Conservation (phyloP, 2,329 filamentous ascomycete genomes). For the Beauveria sp. region DNA sequence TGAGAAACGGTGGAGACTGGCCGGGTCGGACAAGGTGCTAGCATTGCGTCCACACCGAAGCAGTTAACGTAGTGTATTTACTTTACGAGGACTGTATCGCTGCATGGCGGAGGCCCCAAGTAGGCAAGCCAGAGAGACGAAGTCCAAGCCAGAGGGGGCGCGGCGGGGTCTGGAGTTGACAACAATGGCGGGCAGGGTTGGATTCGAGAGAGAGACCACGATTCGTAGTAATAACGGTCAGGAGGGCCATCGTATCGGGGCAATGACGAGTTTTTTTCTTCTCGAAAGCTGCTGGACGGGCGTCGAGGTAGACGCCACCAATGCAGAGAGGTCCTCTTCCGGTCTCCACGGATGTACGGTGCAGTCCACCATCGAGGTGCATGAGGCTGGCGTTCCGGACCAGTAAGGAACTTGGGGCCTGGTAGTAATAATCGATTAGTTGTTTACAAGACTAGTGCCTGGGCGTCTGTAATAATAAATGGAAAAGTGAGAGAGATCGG, state of each 20-base stretch:
- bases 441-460: not conserved
- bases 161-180: not conserved
- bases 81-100: too few relatives aligned
- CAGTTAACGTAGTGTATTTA: not conserved
- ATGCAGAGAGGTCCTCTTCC: not conserved
- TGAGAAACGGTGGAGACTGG: not conserved
- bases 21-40: not conserved
- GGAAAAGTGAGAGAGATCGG: not conserved
- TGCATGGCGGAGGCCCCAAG: not conserved
- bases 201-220: not conserved
- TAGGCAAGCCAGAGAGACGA: not conserved
- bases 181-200: not conserved
- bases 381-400: slow-evolving; percentile 1
- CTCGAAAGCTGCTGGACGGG: not conserved
- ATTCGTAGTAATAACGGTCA: not conserved
- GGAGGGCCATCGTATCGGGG: not conserved
- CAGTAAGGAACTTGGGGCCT: not conserved
- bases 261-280: not conserved
- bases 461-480: not conserved
- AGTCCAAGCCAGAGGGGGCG: not conserved
- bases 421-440: not conserved
- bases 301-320: not conserved
- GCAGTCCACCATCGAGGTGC: not conserved
- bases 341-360: slow-evolving; percentile 3
- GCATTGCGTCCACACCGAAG: not conserved